phyloP scores from a whole-genome alignment of 2,329 filamentous ascomycete genomes.

The Pyrenophora seminiperda region DNA sequence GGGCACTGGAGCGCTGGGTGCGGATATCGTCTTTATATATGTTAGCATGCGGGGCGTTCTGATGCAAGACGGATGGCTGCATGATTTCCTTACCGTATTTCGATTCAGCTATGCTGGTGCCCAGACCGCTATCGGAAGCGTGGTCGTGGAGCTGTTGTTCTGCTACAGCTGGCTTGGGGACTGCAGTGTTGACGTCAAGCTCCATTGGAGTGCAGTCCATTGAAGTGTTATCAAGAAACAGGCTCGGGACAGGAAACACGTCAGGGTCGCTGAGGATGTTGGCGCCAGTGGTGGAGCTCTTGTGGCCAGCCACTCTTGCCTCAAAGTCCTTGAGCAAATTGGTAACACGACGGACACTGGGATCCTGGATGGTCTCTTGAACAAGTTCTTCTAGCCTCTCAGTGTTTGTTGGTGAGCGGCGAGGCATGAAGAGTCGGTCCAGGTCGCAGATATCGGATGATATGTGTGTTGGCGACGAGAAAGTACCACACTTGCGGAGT shows the following conservation, averaged over 20 bases:
- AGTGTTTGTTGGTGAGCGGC: slow-evolving; percentile 56
- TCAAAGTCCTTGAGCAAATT: slow-evolving; percentile 54
- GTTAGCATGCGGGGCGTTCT: slow-evolving; percentile 35
- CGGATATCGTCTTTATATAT: slow-evolving; percentile 43
- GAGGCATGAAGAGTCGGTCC: slow-evolving; percentile 50
- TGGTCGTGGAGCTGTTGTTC: slow-evolving; percentile 62
- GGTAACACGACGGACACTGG: slow-evolving; percentile 52
- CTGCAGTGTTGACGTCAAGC: slow-evolving; percentile 28
- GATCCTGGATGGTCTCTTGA: slow-evolving; percentile 52
- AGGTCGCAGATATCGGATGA: slow-evolving; percentile 48
- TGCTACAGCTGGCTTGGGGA: slow-evolving; percentile 46
- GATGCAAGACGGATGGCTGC: slow-evolving; percentile 24
- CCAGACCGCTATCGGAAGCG: slow-evolving; percentile 85
- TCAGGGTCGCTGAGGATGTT: slow-evolving; percentile 55
- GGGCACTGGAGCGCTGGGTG: slow-evolving; percentile 35
- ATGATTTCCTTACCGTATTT: slow-evolving; percentile 47
- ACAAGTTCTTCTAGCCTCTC: slow-evolving; percentile 56
- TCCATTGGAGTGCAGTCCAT: slow-evolving; percentile 47
- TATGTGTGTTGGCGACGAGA: slow-evolving; percentile 51
- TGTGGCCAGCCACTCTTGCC: slow-evolving; percentile 49
- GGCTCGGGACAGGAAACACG: slow-evolving; percentile 55
- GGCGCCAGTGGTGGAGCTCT: slow-evolving; percentile 35
- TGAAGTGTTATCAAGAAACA: slow-evolving; percentile 49
- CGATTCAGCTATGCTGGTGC: slow-evolving; percentile 73
- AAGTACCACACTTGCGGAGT: slow-evolving; percentile 57